These are phyloP conservation scores for Acer saccharum DNA, from an alignment of 345 rosid genomes.

Conservation along the genomic window DNA sequence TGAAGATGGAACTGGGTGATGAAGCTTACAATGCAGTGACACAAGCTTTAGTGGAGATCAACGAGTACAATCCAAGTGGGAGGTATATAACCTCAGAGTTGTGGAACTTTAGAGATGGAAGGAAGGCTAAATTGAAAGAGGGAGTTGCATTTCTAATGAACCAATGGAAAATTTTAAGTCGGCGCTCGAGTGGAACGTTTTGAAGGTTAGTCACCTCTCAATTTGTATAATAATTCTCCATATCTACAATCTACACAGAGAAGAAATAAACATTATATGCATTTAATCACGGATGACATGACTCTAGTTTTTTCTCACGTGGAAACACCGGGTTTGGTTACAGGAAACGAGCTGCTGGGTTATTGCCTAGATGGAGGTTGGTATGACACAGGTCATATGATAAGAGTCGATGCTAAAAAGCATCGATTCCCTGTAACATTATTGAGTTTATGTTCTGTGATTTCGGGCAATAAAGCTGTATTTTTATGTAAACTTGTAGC, in stretches of 20 bases:
- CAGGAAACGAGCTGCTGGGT: conserved; percentile 6
- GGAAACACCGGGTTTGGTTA: background rate
- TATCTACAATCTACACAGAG: background rate
- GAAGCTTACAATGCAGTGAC: conserved; percentile 62
- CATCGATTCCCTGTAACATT: background rate
- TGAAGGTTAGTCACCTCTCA: conserved; percentile 29
- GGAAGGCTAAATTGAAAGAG: conserved; percentile 66
- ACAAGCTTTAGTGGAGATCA: conserved; percentile 67
- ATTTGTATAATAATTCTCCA: background rate
- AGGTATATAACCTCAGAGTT: conserved; percentile 75
- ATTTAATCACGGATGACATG: too few relatives aligned
- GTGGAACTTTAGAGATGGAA: conserved; percentile 74
- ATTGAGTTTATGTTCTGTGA: background rate
- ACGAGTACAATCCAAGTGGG: conserved; percentile 94
- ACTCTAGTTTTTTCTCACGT: too few relatives aligned
- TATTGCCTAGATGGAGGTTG: background rate
- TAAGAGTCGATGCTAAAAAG: background rate
- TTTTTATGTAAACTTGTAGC: background rate
- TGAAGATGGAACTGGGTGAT: conserved; percentile 61
- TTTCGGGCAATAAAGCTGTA: background rate
- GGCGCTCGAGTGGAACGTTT: conserved; percentile 37
- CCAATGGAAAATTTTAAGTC: conserved; percentile 40
- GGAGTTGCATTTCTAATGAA: conserved; percentile 59
- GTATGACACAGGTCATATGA: background rate
- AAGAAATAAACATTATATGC: background rate